Percentiles rank a stretch among this genome's conserved stretches.
Evolutionary conservation across 257 asterid genomes (phyloP).

Genomic region (Gentiana straminea): DNA sequence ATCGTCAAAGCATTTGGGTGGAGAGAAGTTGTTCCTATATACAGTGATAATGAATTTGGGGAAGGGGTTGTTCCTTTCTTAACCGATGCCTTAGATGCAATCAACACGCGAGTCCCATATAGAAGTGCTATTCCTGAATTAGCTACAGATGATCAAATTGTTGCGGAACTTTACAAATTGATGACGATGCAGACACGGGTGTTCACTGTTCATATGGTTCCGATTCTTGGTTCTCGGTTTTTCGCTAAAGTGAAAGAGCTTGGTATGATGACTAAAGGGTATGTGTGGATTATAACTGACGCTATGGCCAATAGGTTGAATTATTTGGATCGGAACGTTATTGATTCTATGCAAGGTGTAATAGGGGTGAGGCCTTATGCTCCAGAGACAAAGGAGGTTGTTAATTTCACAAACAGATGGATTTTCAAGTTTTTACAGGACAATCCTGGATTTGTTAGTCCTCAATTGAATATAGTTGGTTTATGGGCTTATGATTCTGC

Average conservation of each 20-base stretch:
- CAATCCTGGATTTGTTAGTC: slow-evolving; percentile 6
- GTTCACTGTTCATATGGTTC: slow-evolving; percentile 26
- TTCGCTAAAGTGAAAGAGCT: slow-evolving; percentile 22
- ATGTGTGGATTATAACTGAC: slow-evolving; percentile 34
- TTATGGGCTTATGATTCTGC: slow-evolving; percentile 44
- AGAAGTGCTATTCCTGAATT: slow-evolving; percentile 29
- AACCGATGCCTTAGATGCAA: slow-evolving; percentile 29
- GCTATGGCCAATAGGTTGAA: slow-evolving; percentile 18
- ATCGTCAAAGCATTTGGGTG: slow-evolving; percentile 26
- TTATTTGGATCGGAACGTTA: slow-evolving; percentile 11
- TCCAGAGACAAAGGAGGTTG: slow-evolving; percentile 13
- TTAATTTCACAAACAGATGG: slow-evolving; percentile 6
- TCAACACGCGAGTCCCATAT: slow-evolving; percentile 22
- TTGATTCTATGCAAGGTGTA: slow-evolving; percentile 41
- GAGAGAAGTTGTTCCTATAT: slow-evolving; percentile 29
- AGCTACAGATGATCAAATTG: slow-evolving; percentile 25
- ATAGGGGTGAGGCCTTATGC: slow-evolving; percentile 33
- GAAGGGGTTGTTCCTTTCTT: slow-evolving; percentile 34
- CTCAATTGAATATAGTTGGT: slow-evolving; percentile 18
- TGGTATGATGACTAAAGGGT: slow-evolving; percentile 37
- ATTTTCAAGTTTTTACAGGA: slow-evolving; percentile 1
- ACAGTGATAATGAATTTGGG: slow-evolving; percentile 36
- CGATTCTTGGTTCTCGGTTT: slow-evolving; percentile 17
- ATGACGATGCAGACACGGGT: slow-evolving; percentile 36
- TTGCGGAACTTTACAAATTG: slow-evolving; percentile 27